Base-by-base conservation (phyloP, 805 yeast genomes). In the Candida corydali region DNA sequence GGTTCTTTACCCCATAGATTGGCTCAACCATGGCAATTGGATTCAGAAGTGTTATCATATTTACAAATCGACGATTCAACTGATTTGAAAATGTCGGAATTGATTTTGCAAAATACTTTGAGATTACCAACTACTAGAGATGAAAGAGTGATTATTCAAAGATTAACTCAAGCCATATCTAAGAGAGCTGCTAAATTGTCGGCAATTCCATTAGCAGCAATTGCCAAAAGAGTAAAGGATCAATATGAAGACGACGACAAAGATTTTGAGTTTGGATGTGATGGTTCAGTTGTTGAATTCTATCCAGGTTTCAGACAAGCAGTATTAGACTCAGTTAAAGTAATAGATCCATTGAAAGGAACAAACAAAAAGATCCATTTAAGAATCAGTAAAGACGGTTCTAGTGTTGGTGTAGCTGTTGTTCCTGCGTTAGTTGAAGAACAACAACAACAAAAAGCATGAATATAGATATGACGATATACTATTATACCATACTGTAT, bases 321-420 rank as follows among this genome's bases (percentile, higher is more conserved):
- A 73, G 66, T 91, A 44, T 76, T 91, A 54, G 87, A 85, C 45
- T 96, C 95, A 0, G 63, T 89, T 44, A 69, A 80, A 0, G 54
- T 75, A 44, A 75, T 86, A 29, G 78, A 81, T 45, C 73, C 89
- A 29, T 89, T 89, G 39, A 70, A 82, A 29, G 82, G 84, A 32
- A 78, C 82, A 41, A 86, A 79, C 50, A 78, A 86, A 61, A 79
- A 85, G 52, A 68, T 87, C 31, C 82, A 79, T 49, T 65, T 91
- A 43, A 79, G 79, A 44, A 80, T 89, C 47, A 93, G 97, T 20
- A 86, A 86, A 59, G 98, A 93, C 54, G 98, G 98, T 32, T 82
- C 95, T 39, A 96, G 96, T 42, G 96, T 89, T 29, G 98, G 98
- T 46, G 98, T 97, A 31, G 98, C 98, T 22, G 34, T 30, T 22